Percentiles rank a stretch among this genome's conserved stretches.
These are phyloP conservation scores for Sclerotiophoma versabilis DNA, from an alignment of 2,329 filamentous ascomycete species.

Conservation along the genomic window DNA sequence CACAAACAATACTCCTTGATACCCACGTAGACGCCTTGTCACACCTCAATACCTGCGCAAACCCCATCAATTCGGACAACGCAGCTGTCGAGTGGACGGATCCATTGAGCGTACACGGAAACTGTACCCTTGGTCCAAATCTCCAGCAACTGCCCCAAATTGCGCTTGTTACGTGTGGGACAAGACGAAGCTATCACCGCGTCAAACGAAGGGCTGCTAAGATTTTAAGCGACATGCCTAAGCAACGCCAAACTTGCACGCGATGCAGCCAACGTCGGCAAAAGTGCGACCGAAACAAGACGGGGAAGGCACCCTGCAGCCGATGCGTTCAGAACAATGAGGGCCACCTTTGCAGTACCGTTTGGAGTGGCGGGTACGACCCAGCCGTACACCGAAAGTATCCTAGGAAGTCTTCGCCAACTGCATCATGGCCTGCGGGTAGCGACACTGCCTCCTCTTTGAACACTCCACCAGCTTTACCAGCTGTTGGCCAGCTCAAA, in stretches of 20 bases:
- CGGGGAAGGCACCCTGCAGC: slow-evolving; percentile 32
- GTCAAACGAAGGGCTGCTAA: background rate
- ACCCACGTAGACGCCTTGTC: background rate
- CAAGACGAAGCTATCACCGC: background rate
- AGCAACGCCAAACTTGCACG: slow-evolving; percentile 43
- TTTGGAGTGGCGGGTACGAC: slow-evolving; percentile 45
- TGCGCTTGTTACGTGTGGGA: background rate
- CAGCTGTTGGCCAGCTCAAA: slow-evolving; percentile 3
- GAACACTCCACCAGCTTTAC: slow-evolving; percentile 13
- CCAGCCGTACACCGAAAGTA: slow-evolving; percentile 42
- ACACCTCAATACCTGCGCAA: slow-evolving; percentile 5
- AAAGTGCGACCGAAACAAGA: slow-evolving; percentile 37
- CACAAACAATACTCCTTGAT: background rate
- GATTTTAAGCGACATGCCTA: slow-evolving; percentile 34
- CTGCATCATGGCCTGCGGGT: slow-evolving; percentile 12
- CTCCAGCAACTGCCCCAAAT: background rate
- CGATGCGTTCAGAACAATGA: slow-evolving; percentile 44
- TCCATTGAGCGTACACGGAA: background rate
- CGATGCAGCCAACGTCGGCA: slow-evolving; percentile 40
- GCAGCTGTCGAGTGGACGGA: slow-evolving; percentile 1
- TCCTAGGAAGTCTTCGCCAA: slow-evolving; percentile 19
- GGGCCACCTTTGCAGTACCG: slow-evolving; percentile 41
- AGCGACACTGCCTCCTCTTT: slow-evolving; percentile 20
- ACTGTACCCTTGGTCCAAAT: slow-evolving; percentile 1
- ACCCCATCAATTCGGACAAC: slow-evolving; percentile 11